A percentile compares a stretch with the other conserved stretches of the same genome.
Evolutionary conservation across 169 alveolate species (phyloP).

Genomic region (Babesia ovata): DNA sequence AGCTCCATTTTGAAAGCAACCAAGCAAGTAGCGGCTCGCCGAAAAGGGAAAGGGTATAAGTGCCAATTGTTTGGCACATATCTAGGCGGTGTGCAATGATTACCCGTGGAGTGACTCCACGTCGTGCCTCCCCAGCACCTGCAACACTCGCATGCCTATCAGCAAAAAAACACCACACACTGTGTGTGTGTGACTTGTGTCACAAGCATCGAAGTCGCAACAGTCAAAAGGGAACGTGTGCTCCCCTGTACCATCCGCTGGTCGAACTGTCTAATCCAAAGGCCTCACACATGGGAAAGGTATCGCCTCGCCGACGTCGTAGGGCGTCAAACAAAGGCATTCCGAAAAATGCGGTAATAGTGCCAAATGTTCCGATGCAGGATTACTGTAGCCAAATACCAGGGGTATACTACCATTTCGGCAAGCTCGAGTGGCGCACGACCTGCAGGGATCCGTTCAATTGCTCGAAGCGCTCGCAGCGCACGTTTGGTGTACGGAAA

Average conservation of each 20-base stretch:
- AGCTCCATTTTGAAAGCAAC: background rate
- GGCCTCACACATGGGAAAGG: background rate
- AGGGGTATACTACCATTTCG: slow-evolving; percentile 67
- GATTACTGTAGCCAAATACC: slow-evolving; percentile 60
- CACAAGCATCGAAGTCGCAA: background rate
- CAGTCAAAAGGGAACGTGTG: background rate
- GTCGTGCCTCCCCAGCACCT: background rate
- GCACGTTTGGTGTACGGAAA: slow-evolving; percentile 64
- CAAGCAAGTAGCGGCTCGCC: no score
- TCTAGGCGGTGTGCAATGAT: background rate
- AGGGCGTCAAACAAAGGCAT: slow-evolving; percentile 1
- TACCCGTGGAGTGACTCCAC: background rate
- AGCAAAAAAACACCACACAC: background rate
- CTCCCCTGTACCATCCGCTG: background rate
- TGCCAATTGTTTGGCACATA: no score
- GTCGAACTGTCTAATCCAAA: background rate
- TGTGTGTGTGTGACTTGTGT: slow-evolving; percentile 11
- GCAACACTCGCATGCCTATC: background rate
- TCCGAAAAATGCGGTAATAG: slow-evolving; percentile 35
- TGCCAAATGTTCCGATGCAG: slow-evolving; percentile 52
- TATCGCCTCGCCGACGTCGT: slow-evolving; percentile 13
- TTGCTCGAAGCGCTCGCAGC: slow-evolving; percentile 64
- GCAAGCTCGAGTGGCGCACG: slow-evolving; percentile 69
- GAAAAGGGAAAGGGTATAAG: no score
- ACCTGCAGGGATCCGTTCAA: slow-evolving; percentile 68